Conservation (phyloP, 2,329 filamentous ascomycete species). For the Monilinia polystroma region DNA sequence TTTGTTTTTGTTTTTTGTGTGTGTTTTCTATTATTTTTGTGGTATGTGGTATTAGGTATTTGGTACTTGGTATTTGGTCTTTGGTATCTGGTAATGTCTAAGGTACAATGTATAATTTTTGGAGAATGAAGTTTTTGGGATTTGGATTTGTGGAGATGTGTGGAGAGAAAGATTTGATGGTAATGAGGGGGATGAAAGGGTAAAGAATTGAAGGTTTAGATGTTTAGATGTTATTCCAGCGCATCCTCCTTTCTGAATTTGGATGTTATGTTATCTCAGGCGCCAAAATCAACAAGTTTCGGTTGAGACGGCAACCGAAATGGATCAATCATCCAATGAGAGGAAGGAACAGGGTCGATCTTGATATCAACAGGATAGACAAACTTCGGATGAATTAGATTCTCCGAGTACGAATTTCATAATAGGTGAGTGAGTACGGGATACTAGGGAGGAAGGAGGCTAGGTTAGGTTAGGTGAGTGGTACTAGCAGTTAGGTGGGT, state of each 20-base stretch:
- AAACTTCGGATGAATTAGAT: neutral
- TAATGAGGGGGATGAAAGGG: neutral
- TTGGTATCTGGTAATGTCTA: neutral
- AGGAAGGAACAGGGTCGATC: too few species aligned
- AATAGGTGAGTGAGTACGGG: too few species aligned
- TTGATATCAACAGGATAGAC: neutral
- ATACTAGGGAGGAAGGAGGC: too few species aligned
- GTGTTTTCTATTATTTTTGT: neutral
- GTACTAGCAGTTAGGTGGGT: too few species aligned
- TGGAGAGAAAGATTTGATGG: constrained; percentile 11
- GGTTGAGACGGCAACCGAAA: constrained; percentile 15
- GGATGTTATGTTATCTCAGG: constrained; percentile 21
- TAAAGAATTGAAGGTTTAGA: constrained; percentile 20
- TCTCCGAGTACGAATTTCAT: neutral
- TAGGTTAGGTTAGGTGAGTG: too few species aligned
- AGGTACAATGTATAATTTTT: neutral
- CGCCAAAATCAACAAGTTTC: constrained; percentile 22
- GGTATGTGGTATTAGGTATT: too few species aligned
- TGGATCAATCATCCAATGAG: neutral
- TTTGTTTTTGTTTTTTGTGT: neutral
- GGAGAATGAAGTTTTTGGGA: neutral
- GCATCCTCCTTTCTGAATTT: neutral
- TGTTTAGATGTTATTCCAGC: constrained; percentile 22
- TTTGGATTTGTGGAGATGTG: constrained; percentile 18
- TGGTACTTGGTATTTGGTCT: too few species aligned